Evolutionary conservation across 352 stramenopile species (phyloP).

Genomic region (Globisporangium alternatum): DNA sequence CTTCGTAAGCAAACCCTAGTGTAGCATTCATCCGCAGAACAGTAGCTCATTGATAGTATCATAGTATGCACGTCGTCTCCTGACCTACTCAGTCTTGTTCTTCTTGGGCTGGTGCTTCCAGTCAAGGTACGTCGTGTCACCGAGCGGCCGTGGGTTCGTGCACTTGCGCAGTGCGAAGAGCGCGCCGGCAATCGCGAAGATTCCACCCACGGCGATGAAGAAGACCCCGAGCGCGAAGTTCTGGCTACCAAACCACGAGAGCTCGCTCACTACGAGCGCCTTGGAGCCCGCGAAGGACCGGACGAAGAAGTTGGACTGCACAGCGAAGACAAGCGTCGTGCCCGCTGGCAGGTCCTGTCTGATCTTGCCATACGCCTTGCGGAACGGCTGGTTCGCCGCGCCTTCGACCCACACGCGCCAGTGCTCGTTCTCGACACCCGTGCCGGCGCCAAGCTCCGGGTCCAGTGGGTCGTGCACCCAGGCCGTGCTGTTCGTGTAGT

Average conservation of each 20-base stretch:
- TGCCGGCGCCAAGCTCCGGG: slow-evolving; percentile 33
- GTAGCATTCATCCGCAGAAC: too few relatives aligned
- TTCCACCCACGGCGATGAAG: slow-evolving; percentile 49
- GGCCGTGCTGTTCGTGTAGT: slow-evolving; percentile 80
- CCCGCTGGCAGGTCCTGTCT: slow-evolving; percentile 40
- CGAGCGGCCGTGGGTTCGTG: slow-evolving; percentile 41
- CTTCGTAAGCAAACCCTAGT: too few relatives aligned
- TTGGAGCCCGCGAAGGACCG: slow-evolving; percentile 62
- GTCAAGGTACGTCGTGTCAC: slow-evolving; percentile 42
- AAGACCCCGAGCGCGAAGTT: slow-evolving; percentile 54
- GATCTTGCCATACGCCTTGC: slow-evolving; percentile 70
- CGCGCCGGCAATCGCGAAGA: slow-evolving; percentile 48
- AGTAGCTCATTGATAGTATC: background rate
- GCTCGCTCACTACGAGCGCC: slow-evolving; percentile 58
- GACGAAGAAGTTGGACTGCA: slow-evolving; percentile 83
- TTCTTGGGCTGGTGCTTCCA: slow-evolving; percentile 52
- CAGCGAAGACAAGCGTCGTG: slow-evolving; percentile 66
- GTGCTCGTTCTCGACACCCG: slow-evolving; percentile 67
- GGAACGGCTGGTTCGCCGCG: slow-evolving; percentile 57
- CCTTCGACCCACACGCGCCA: slow-evolving; percentile 76
- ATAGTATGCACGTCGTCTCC: background rate
- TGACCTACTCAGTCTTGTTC: background rate
- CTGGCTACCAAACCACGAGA: slow-evolving; percentile 66
- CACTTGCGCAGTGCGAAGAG: slow-evolving; percentile 50
- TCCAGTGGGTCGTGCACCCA: slow-evolving; percentile 62